These are phyloP conservation scores for Solanum pinnatisectum DNA, from an alignment of 257 asterid species.

Conservation along the genomic window DNA sequence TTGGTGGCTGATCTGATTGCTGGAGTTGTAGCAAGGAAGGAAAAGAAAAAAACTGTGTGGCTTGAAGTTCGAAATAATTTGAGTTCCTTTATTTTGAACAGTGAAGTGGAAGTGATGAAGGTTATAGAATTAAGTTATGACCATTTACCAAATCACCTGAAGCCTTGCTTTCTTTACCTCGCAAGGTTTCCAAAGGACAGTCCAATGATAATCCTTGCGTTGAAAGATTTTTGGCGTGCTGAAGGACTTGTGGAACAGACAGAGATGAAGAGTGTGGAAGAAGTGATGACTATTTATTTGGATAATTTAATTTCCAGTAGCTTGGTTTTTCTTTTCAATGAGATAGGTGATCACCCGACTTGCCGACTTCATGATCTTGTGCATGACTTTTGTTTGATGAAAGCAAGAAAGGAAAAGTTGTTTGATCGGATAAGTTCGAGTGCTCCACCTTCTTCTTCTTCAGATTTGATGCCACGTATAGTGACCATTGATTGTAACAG, in stretches of 20 bases:
- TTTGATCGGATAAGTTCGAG: background rate
- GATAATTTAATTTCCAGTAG: slow-evolving; percentile 9
- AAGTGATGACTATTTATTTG: background rate
- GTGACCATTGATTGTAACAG: background rate
- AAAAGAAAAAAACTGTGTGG: slow-evolving; percentile 1
- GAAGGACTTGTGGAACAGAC: slow-evolving; percentile 19
- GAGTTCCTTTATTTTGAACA: background rate
- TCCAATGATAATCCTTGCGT: background rate
- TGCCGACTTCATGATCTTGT: slow-evolving; percentile 13
- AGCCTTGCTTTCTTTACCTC: slow-evolving; percentile 20
- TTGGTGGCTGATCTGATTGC: slow-evolving; percentile 10
- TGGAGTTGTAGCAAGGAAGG: slow-evolving; percentile 10
- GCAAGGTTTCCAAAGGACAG: background rate
- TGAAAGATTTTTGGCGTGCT: slow-evolving; percentile 9
- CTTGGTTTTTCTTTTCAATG: slow-evolving; percentile 4
- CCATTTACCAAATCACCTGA: slow-evolving; percentile 9
- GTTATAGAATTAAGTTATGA: slow-evolving; percentile 16
- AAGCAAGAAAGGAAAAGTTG: background rate
- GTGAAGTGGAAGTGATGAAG: background rate
- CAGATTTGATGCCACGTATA: background rate
- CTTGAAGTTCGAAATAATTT: background rate
- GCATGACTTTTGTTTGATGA: slow-evolving; percentile 10
- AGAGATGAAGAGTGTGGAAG: background rate
- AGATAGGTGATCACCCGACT: background rate
- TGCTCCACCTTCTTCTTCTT: background rate